Evolutionary conservation across 2,329 filamentous ascomycete genomes (phyloP).

Genomic region (Hymenoscyphus fraxineus): DNA sequence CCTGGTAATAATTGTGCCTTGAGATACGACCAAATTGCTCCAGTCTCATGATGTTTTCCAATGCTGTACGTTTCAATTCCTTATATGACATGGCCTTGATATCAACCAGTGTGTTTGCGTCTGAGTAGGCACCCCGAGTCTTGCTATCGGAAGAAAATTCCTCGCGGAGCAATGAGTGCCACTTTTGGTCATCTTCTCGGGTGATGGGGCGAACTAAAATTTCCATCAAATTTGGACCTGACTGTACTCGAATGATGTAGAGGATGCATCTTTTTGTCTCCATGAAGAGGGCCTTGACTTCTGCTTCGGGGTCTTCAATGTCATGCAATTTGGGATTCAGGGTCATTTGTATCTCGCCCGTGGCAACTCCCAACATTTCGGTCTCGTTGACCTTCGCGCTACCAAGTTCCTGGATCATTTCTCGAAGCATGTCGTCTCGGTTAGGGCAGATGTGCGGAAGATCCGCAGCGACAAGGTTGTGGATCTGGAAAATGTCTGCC

Average conservation of each 20-base stretch:
- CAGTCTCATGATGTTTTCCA: slow-evolving; percentile 89
- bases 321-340: slow-evolving; percentile 87
- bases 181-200: slow-evolving; percentile 83
- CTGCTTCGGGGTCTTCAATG: slow-evolving; percentile 86
- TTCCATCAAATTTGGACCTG: slow-evolving; percentile 85
- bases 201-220: slow-evolving; percentile 89
- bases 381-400: slow-evolving; percentile 95
- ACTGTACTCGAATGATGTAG: slow-evolving; percentile 96
- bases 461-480: slow-evolving; percentile 79
- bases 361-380: slow-evolving; percentile 82
- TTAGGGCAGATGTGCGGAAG: slow-evolving; percentile 72
- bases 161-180: slow-evolving; percentile 75
- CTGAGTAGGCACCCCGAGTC: slow-evolving; percentile 83
- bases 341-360: slow-evolving; percentile 81
- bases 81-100: slow-evolving; percentile 86
- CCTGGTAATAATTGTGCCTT: slow-evolving; percentile 86
- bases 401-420: slow-evolving; percentile 89
- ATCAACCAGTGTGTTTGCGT: slow-evolving; percentile 77
- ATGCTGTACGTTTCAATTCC: slow-evolving; percentile 85
- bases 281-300: slow-evolving; percentile 91
- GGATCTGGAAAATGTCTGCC: slow-evolving; percentile 93
- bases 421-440: slow-evolving; percentile 82
- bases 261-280: slow-evolving; percentile 96
- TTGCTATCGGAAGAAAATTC: slow-evolving; percentile 69
- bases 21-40: slow-evolving; percentile 86